A percentile compares a stretch with the other conserved stretches of the same genome.
Conservation (phyloP, 768 basidiomycete species). For the Tricholoma sp. region DNA sequence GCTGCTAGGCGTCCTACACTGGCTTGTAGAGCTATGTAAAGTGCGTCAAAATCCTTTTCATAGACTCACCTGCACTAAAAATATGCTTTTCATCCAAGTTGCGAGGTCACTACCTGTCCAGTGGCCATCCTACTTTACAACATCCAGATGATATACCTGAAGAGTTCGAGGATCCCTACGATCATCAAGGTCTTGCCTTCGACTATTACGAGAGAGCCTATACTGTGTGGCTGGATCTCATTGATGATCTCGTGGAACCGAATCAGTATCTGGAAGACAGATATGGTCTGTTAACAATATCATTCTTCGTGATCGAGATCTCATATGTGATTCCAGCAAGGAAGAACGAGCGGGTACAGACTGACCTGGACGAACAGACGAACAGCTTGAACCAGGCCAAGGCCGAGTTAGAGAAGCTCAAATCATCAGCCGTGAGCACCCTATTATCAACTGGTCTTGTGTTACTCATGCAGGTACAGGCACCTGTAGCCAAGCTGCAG, state of each 20-base stretch:
- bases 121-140: slow-evolving; percentile 66
- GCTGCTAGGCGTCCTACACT: slow-evolving; percentile 83
- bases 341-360: slow-evolving; percentile 65
- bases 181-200: slow-evolving; percentile 76
- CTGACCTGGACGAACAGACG: slow-evolving; percentile 56
- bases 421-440: slow-evolving; percentile 50
- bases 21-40: slow-evolving; percentile 84
- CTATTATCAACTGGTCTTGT: background rate
- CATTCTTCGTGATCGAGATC: slow-evolving; percentile 2
- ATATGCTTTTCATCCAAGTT: slow-evolving; percentile 30
- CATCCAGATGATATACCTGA: slow-evolving; percentile 56
- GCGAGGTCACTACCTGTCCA: slow-evolving; percentile 46
- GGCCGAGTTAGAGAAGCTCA: slow-evolving; percentile 52
- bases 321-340: slow-evolving; percentile 38
- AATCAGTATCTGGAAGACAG: slow-evolving; percentile 68
- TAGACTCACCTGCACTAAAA: background rate
- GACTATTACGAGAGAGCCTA: slow-evolving; percentile 70
- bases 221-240: slow-evolving; percentile 57
- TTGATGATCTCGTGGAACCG: slow-evolving; percentile 65
- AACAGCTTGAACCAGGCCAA: slow-evolving; percentile 41
- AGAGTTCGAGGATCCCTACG: slow-evolving; percentile 69
- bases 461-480: slow-evolving; percentile 27
- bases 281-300: slow-evolving; percentile 50
- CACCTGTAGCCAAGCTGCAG: slow-evolving; percentile 59
- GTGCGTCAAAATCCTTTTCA: slow-evolving; percentile 36